Percentiles rank a stretch among this genome's conserved stretches.
These are phyloP conservation scores for Ceratocystis albifundus DNA, from an alignment of 2,329 filamentous ascomycete species.

Conservation along the genomic window DNA sequence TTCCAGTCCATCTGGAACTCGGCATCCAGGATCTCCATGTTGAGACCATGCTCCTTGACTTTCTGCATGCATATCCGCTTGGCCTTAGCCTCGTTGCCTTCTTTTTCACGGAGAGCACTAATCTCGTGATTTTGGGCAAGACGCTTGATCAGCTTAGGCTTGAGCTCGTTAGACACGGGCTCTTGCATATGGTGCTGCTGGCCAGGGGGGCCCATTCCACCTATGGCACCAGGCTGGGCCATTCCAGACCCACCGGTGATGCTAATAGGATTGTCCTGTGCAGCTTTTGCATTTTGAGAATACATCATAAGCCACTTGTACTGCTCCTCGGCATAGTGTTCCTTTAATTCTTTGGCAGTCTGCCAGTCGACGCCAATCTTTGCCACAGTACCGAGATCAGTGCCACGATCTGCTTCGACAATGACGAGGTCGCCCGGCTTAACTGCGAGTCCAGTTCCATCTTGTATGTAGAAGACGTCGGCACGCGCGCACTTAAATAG, in stretches of 20 bases:
- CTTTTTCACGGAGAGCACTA: conserved; percentile 78
- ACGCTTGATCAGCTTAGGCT: conserved; percentile 93
- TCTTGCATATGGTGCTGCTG: conserved; percentile 65
- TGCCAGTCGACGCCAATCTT: conserved; percentile 80
- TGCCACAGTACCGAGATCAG: conserved; percentile 85
- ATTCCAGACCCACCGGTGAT: conserved; percentile 28
- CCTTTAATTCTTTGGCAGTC: conserved; percentile 76
- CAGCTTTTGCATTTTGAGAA: conserved; percentile 60
- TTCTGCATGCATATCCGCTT: conserved; percentile 96
- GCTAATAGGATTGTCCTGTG: conserved; percentile 49
- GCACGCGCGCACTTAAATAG: conserved; percentile 93
- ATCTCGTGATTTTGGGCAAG: conserved; percentile 88
- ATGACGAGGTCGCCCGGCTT: conserved; percentile 91
- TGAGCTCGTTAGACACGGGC: conserved; percentile 61
- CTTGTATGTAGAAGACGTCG: conserved; percentile 94
- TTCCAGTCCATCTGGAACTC: conserved; percentile 99
- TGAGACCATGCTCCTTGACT: conserved; percentile 82
- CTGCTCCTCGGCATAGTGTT: conserved; percentile 86
- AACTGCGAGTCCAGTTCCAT: conserved; percentile 82
- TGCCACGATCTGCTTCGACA: conserved; percentile 91
- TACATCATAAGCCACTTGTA: conserved; percentile 99
- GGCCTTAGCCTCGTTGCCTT: conserved; percentile 93
- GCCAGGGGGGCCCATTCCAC: conserved; percentile 64
- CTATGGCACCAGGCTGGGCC: conserved; percentile 45
- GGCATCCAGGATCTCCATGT: conserved; percentile 97